These are phyloP conservation scores for Lipomyces mesembrius DNA, from an alignment of 805 yeast genomes.

Conservation along the genomic window DNA sequence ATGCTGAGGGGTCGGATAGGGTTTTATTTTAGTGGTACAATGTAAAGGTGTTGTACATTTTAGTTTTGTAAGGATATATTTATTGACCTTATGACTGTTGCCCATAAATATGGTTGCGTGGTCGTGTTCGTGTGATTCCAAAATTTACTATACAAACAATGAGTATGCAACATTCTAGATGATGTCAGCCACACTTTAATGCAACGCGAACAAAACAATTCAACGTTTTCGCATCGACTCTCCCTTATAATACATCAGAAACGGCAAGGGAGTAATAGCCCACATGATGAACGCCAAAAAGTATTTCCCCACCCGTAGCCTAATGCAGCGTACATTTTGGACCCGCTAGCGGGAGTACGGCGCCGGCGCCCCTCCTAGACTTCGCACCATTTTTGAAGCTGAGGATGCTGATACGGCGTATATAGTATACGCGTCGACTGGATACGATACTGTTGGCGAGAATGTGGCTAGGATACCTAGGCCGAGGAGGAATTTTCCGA, in stretches of 20 bases:
- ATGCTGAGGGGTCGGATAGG: not conserved
- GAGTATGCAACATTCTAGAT: not conserved
- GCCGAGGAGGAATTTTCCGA: constrained; percentile 67
- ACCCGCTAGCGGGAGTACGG: constrained; percentile 69
- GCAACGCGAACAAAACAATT: constrained; percentile 4
- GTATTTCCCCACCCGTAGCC: constrained; percentile 46
- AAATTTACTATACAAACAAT: not conserved
- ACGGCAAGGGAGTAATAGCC: constrained; percentile 66
- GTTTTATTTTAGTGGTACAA: not conserved
- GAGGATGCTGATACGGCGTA: constrained; percentile 73
- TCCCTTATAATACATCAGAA: constrained; percentile 10
- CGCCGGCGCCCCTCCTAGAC: constrained; percentile 71
- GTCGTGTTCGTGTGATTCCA: not conserved
- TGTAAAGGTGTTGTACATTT: not conserved
- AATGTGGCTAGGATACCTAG: constrained; percentile 64
- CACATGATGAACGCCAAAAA: constrained; percentile 62
- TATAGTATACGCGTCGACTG: constrained; percentile 71
- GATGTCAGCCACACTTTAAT: not conserved
- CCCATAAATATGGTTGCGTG: not conserved
- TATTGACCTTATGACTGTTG: not conserved
- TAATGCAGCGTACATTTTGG: constrained; percentile 46
- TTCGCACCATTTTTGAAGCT: constrained; percentile 69
- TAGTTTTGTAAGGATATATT: not conserved
- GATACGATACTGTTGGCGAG: constrained; percentile 65
- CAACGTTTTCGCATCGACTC: constrained; percentile 19